Evolutionary conservation across 108 stramenopile species (phyloP), one percentile per base, ranked within the genome.

Genomic region (Cyclotella atomus): DNA sequence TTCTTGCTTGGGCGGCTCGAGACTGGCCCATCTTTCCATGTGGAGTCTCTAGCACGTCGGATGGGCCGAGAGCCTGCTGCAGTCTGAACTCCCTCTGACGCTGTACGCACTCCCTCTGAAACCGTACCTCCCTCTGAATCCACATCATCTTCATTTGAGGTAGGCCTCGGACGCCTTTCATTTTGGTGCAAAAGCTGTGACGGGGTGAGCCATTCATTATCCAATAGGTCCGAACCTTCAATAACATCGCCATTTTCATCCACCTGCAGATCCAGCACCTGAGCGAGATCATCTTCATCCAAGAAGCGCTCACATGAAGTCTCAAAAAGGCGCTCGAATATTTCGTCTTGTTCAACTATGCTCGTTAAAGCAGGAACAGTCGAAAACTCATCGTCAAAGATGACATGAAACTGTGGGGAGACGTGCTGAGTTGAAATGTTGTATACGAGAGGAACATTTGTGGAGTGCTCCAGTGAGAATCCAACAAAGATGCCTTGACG

Each of bases 391-490:
- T 68, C 67, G n/a, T 49, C 47, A 17, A 49, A 49, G n/a, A 49
- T 49, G 29, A 70, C 69, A 44, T 70, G 69, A 28, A 30, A 70
- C 53, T 70, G 69, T 16, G 69, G 69, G 10, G 28, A 23, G 41
- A 70, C 32, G 62, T 27, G 25, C 12, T 29, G 25, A 4, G 65
- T 65, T 8, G 17, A 17, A 49, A 17, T 10, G n/a, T 49, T 49
- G 47, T 17, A 17, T 10, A 49, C n/a, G 17, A 49, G n/a, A 17
- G 47, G 47, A n/a, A 49, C 47, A 12, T 17, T 4, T 4, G 47
- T 17, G n/a, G 47, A 49, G 47, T 49, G 47, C 4, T 49, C 47
- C 4, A 4, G 4, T 4, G 47, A 49, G 47, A 49, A 49, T 4
- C 47, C 47, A 49, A 49, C 47, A n/a, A 49, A 49, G 17, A 49